Percentiles rank a stretch among this genome's conserved stretches.
Conservation (phyloP, 75 land plant species). For the Picea glauca region DNA sequence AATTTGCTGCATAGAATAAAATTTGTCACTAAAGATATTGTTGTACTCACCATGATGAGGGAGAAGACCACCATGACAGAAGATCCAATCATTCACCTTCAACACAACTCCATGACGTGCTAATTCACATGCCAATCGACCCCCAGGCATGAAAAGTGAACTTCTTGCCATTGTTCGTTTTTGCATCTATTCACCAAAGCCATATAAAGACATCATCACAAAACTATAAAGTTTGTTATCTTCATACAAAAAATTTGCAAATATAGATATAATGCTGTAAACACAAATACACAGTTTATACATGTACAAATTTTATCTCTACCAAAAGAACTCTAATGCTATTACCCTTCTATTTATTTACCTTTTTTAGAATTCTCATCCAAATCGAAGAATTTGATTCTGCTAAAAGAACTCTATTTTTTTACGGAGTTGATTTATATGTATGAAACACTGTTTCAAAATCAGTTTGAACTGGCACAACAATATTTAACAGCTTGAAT, state of each 20-base stretch:
- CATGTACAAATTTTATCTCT: neutral
- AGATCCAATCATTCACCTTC: conserved; percentile 88
- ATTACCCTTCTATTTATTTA: neutral
- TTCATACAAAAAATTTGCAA: neutral
- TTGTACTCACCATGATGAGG: conserved; percentile 92
- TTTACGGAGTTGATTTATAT: too few species aligned
- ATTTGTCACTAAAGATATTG: neutral
- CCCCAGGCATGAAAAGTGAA: conserved; percentile 74
- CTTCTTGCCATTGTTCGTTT: conserved; percentile 70
- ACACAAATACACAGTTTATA: neutral
- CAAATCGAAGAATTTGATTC: neutral
- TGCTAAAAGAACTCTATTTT: neutral
- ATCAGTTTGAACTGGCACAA: neutral
- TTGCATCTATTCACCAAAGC: conserved; percentile 56
- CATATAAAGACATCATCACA: conserved; percentile 5
- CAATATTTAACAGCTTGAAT: neutral
- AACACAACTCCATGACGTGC: conserved; percentile 82
- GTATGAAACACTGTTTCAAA: neutral
- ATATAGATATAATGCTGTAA: neutral
- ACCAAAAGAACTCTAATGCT: neutral
- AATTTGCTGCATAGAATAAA: neutral
- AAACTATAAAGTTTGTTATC: neutral
- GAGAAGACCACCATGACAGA: conserved; percentile 97
- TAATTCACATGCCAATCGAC: conserved; percentile 80
- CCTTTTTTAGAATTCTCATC: neutral